Evolutionary conservation across 129 eudicot species (phyloP).

Genomic region (Silybum marianum): DNA sequence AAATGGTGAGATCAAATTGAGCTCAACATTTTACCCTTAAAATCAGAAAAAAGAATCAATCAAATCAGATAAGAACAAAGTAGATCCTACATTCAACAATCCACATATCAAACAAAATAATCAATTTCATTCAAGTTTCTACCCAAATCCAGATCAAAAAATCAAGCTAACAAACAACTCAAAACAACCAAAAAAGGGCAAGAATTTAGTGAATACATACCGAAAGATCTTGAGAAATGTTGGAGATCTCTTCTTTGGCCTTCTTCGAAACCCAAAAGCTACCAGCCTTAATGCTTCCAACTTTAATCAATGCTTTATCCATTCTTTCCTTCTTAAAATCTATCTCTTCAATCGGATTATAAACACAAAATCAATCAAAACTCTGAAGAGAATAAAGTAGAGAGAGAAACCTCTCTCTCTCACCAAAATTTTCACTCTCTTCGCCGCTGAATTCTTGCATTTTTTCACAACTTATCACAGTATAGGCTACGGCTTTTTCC

Average conservation of each 20-base stretch:
- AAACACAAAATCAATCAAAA: constrained; percentile 4
- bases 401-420: constrained; percentile 12
- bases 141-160: constrained; percentile 22
- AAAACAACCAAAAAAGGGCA: background rate
- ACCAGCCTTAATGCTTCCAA: constrained; percentile 79
- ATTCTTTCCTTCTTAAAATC: constrained; percentile 30
- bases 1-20: background rate
- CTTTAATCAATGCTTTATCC: constrained; percentile 75
- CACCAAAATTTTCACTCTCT: constrained; percentile 1
- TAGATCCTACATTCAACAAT: constrained; percentile 28
- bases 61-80: background rate
- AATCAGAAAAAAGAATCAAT: background rate
- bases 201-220: constrained; percentile 35
- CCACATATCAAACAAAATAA: background rate
- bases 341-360: background rate
- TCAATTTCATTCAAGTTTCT: background rate
- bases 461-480: background rate
- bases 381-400: constrained; percentile 3
- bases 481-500: background rate
- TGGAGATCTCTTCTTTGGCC: constrained; percentile 80
- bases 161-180: background rate
- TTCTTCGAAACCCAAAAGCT: constrained; percentile 86
- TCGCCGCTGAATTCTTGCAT: background rate
- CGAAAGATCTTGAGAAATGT: constrained; percentile 75
- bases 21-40: background rate